Base-by-base conservation (phyloP, 2,329 filamentous ascomycete species). In the Neonectria faginata region DNA sequence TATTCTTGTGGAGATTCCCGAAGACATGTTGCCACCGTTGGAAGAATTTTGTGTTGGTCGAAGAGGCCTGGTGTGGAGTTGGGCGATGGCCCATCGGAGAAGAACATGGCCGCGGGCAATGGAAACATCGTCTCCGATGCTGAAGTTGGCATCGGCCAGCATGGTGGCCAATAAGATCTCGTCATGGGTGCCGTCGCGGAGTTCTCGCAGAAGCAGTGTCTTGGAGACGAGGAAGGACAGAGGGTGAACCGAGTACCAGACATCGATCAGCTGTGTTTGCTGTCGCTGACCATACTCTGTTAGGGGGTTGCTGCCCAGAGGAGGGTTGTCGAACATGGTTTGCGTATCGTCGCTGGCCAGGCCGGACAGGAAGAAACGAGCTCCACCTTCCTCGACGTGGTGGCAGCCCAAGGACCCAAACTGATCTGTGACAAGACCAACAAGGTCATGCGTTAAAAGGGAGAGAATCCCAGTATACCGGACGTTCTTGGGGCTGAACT, bases 211-310 rank as follows among this genome's bases (percentile, higher is more conserved):
- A 9, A 82, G 73, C 9, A 82, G 67, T 1, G 79, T 81, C 67
- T 82, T 82, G 57, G 79, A 81, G 16, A 82, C 70, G 16, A 81
- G 70, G 57, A 78, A 77, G 9, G 79, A 79, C 7, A 82, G 67
- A 27, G 80, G 80, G 48, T 82, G 80, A 12, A 74, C 65, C 0
- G 77, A 79, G 60, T 78, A 82, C 80, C 80, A 82, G 25, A 82
- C 75, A 54, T 82, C 80, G 47, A 82, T 77, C 25, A 82, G 69
- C 57, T 79, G 77, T 8, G 70, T 77, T 57, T 76, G 73, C 36
- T 78, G 76, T 33, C 77, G 65, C 31, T 72, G 73, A 7, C 76
- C 75, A 31, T 77, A 74, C 45, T 74, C 74, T 27, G 69, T 68
- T 5, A 78, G 60, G 20, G 76, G 76, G 51, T 70, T 76, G 57